Evolutionary conservation across 1,284 basidiomycete genomes (phyloP), one percentile per base, ranked within the genome.

Genomic region (Thelephora terrestris): DNA sequence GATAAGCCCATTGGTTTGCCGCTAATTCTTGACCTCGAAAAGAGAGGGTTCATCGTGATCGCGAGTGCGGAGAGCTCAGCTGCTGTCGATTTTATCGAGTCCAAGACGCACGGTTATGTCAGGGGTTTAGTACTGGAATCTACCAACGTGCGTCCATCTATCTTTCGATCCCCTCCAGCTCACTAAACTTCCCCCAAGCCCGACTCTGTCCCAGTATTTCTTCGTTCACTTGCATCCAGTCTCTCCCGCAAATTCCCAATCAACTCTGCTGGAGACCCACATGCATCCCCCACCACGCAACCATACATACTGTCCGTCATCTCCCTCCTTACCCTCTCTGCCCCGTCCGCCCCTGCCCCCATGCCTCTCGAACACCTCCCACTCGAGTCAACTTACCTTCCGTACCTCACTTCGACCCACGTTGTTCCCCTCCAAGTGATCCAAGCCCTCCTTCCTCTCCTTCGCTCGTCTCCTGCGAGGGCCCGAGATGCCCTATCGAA

Each of bases 241-340:
- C 71, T 91, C 7, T 84, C 84, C n/a, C 78, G 86, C 50, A 76
- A 79, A 38, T 91, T 90, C 67, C 89, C 89, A 3, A 74, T 88
- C 54, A 80, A 76, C 36, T 65, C 78, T 14, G 68, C 83, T 0
- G 88, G 89, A 25, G 89, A 91, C 59, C 87, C 88, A 2, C 86
- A 81, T 58, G 77, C 74, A 17, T 69, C 79, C 1, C 74, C 79
- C 18, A 68, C 78, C 9, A 65, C 77, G 3, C 75, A 79, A 53
- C 77, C 81, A 7, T 78, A 82, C 61, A 72, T 88, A 35, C 77
- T 82, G 53, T 83, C 84, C 18, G 68, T 87, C 52, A 71, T 89
- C 52, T 86, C 81, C 20, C 70, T 89, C 21, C 68, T 88, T 45
- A 76, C 81, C 17, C 71, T 88, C 43, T 66, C 75, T 18, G 59